A percentile compares a stretch with the other conserved stretches of the same genome.
Evolutionary conservation across 352 stramenopile species (phyloP).

Genomic region (Pythium oligandrum): DNA sequence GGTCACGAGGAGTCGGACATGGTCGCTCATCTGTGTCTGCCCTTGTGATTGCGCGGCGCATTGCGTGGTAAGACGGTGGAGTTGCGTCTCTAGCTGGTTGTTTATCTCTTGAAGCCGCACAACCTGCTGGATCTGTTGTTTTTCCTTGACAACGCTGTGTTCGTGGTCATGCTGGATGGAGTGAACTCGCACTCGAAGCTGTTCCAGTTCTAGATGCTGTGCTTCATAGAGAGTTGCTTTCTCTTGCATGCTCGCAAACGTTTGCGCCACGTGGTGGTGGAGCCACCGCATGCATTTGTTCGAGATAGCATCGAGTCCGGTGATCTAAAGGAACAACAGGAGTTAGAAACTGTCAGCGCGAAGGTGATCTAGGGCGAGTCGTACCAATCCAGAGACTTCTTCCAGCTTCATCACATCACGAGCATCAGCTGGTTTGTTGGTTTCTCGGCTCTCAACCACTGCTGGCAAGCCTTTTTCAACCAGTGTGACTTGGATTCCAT

Average conservation of each 20-base stretch:
- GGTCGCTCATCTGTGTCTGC: conserved; percentile 31
- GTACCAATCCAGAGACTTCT: not conserved
- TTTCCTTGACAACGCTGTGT: conserved; percentile 20
- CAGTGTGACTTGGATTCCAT: too few species aligned
- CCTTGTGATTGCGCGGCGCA: conserved; percentile 20
- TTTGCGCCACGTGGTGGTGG: conserved; percentile 39
- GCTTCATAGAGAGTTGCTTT: conserved; percentile 40
- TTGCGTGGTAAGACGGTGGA: conserved; percentile 11
- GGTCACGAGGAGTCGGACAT: conserved; percentile 45
- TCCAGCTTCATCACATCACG: not conserved
- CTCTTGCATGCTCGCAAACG: conserved; percentile 37
- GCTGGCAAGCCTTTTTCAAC: too few species aligned
- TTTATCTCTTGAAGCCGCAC: conserved; percentile 11
- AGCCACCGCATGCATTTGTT: conserved; percentile 55
- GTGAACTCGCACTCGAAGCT: conserved; percentile 26
- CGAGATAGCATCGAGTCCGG: conserved; percentile 36
- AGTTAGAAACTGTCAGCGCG: not conserved
- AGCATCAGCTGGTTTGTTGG: not conserved
- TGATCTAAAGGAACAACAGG: conserved; percentile 22
- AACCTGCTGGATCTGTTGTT: conserved; percentile 19
- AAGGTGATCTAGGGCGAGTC: not conserved
- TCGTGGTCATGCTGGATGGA: conserved; percentile 16
- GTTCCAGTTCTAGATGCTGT: conserved; percentile 41
- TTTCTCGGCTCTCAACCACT: not conserved
- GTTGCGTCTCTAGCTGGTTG: conserved; percentile 16